A percentile compares a stretch with the other conserved stretches of the same genome.
These are phyloP conservation scores for Rhododendron mucronatum DNA, from an alignment of 148 eudicot genomes.

Conservation along the genomic window DNA sequence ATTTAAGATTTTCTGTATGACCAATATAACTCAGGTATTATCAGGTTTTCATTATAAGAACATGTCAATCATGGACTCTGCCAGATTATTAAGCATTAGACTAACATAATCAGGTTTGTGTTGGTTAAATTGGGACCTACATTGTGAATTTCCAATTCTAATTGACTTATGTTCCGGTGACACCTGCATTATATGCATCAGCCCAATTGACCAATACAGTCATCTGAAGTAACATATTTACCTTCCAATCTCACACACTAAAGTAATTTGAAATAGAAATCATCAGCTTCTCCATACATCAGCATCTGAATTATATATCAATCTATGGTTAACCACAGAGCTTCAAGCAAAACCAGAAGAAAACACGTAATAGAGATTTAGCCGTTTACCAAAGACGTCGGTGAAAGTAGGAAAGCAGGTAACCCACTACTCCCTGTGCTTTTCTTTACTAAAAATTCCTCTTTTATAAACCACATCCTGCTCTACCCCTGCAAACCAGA, in stretches of 20 bases:
- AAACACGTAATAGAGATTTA: background rate
- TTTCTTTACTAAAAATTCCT: background rate
- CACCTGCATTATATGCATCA: background rate
- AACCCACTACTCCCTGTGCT: slow-evolving; percentile 8
- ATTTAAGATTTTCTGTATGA: background rate
- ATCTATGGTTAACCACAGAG: background rate
- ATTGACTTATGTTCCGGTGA: background rate
- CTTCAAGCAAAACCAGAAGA: slow-evolving; percentile 5
- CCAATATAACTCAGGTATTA: background rate
- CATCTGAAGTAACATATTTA: background rate
- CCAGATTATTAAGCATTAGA: background rate
- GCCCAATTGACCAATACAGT: background rate
- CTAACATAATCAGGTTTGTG: background rate
- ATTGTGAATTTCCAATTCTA: background rate
- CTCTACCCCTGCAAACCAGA: background rate
- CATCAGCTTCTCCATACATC: background rate
- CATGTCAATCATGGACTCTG: background rate
- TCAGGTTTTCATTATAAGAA: background rate
- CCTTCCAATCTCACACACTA: background rate
- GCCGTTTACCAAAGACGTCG: background rate
- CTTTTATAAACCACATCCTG: background rate
- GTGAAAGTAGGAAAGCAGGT: slow-evolving; percentile 17
- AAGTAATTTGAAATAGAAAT: background rate
- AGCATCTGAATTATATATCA: background rate
- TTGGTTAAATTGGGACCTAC: slow-evolving; percentile 4